Base-by-base conservation (phyloP, 1,284 basidiomycete species). In the Pseudozyma tsukubaensis region DNA sequence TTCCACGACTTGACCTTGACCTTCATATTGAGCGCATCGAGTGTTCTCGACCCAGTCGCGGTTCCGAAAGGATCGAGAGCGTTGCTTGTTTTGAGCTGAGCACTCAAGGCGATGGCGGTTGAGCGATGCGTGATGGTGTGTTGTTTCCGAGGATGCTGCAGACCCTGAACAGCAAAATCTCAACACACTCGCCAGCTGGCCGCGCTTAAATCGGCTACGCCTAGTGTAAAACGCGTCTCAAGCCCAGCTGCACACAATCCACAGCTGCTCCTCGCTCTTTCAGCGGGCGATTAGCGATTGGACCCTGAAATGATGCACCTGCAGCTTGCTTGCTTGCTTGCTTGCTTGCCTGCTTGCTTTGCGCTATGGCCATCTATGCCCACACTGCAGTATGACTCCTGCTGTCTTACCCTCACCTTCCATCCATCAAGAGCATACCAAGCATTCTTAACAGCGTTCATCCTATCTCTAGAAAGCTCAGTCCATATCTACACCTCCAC, bases 1-100 rank as follows among this genome's bases (percentile, higher is more conserved):
- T 77, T 78, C 80, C 78, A 84, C 29, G 77, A 72, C 45, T 74
- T 77, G 47, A 84, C 63, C 40, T 75, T 78, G 71, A 84, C 78
- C 62, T 84, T 84, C 83, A 84, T 84, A 14, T 55, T 49, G 67
- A 49, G 21, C 5, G 39, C 66, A 63, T 69, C 49, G 48, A 55
- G 18, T 6, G 29, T 14, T 10, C 13, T 9, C 7, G 44, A 18
- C 10, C 32, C 34, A 32, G 29, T 24, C 19, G 29, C 24, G 0
- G 16, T 44, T n/a, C 16, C n/a, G 7, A 16, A 19, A 29, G 24
- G 3, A 6, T 3, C 6, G 24, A 29, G 3, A 29, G 24, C 21
- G 1, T 44, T 4, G 43, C 21, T 9, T 44, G 4, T 6, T 16
- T 3, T 44, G 1, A 19, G 13, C 13, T 44, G 24, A 29, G 24